phyloP scores from a whole-genome alignment of 2,329 filamentous ascomycete genomes.

The Neonectria magnoliae region DNA sequence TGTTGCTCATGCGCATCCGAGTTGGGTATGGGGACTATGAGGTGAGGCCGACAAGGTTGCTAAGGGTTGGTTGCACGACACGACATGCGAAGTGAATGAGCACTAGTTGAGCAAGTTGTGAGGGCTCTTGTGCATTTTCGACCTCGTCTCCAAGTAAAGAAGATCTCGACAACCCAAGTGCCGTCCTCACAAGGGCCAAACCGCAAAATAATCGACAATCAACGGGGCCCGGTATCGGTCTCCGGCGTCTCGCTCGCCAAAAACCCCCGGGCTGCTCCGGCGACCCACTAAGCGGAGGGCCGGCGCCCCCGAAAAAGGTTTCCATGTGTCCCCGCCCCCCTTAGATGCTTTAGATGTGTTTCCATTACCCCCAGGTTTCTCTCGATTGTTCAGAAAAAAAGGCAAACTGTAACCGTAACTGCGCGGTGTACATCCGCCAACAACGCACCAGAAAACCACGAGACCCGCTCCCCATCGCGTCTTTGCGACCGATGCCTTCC shows the following conservation, averaged over 20 bases:
- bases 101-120: constrained; percentile 21
- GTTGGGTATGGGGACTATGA: constrained; percentile 31
- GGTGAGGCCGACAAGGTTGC: constrained; percentile 16
- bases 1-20: constrained; percentile 23
- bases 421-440: constrained; percentile 2
- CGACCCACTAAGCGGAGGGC: constrained; percentile 39
- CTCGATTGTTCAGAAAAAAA: constrained; percentile 13
- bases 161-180: background rate
- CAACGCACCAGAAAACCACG: constrained; percentile 19
- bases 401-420: constrained; percentile 15
- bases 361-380: constrained; percentile 51
- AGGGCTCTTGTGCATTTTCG: constrained; percentile 20
- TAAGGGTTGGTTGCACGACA: constrained; percentile 34
- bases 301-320: constrained; percentile 37
- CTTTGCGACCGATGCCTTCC: constrained; percentile 30
- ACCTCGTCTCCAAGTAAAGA: background rate
- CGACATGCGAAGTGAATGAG: constrained; percentile 19
- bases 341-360: constrained; percentile 28
- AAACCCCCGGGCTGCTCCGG: constrained; percentile 37
- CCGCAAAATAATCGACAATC: background rate
- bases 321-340: constrained; percentile 12
- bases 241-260: constrained; percentile 21
- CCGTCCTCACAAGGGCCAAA: background rate
- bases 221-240: constrained; percentile 21
- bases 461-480: constrained; percentile 27